Evolutionary conservation across 495 filamentous ascomycete genomes (phyloP), one percentile per base, ranked within the genome.

Genomic region (Trypethelium eluteriae): DNA sequence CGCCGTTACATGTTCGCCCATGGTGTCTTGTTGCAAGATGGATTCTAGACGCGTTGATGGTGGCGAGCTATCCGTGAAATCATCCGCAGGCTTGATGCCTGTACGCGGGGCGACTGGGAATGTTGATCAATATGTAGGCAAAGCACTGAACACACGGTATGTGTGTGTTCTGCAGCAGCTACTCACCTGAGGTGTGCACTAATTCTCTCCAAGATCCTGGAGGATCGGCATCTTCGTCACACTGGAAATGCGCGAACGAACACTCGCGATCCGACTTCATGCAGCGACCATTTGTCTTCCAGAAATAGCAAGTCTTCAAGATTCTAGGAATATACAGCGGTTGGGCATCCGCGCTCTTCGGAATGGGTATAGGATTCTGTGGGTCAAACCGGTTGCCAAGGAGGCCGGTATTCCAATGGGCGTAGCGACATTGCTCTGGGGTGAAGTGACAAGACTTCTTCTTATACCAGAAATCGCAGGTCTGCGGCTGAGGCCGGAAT

Each of bases 211-310:
- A 25, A 25, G 25, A 25, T 25, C 25, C 25, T 5, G 49, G 49
- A 5, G 18, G 49, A 25, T 14, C n/a, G 18, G 49, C 9, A 25
- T 53, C 49, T 53, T 53, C 49, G 11, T 53, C 49, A 25, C 49
- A 53, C 18, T 53, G 49, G 18, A 53, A 36, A 59, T 69, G 67
- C 6, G 67, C 63, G 53, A 62, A 69, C 41, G 38, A 7, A 34
- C 67, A 69, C 25, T 49, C 18, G 3, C 39, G 34, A 12, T 59
- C 63, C 7, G 38, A 14, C 39, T 68, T 68, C 3, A 16, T 65
- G 56, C 67, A 68, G 3, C 12, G 11, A 9, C 59, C 62, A 14
- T 14, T 7, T 18, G 38, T 63, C 12, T 44, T 35, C 25, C 39
- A 35, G 25, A 18, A 44, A 9, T 12, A 64, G 32, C 63, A 46